Percentiles rank a stretch among this genome's conserved stretches.
Evolutionary conservation across 2,329 filamentous ascomycete species (phyloP).

Genomic region (Annulohypoxylon truncatum): DNA sequence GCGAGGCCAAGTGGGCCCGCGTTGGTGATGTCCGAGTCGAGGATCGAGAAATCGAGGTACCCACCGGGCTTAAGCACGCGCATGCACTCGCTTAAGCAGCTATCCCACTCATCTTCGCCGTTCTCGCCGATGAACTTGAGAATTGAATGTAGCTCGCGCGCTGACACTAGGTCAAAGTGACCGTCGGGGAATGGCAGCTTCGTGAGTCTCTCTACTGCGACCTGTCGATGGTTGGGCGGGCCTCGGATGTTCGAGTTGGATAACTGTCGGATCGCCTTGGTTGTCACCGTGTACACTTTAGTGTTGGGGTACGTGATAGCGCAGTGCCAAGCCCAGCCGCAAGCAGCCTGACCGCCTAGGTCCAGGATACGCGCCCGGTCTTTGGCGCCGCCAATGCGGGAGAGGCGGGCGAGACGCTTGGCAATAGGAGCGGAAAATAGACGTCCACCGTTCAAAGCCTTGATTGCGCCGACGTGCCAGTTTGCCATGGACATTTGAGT

Average conservation of each 20-base stretch:
- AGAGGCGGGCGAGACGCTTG: slow-evolving; percentile 69
- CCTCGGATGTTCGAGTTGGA: slow-evolving; percentile 82
- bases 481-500: slow-evolving; percentile 72
- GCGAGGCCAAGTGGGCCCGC: slow-evolving; percentile 82
- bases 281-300: slow-evolving; percentile 88
- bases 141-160: slow-evolving; percentile 85
- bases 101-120: slow-evolving; percentile 85
- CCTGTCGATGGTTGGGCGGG: slow-evolving; percentile 86
- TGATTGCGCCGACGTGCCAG: slow-evolving; percentile 72
- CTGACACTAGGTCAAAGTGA: slow-evolving; percentile 92
- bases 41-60: slow-evolving; percentile 88
- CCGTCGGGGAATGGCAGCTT: slow-evolving; percentile 85
- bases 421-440: slow-evolving; percentile 73
- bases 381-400: slow-evolving; percentile 60
- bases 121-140: slow-evolving; percentile 79
- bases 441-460: slow-evolving; percentile 71
- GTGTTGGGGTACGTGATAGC: slow-evolving; percentile 86
- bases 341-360: slow-evolving; percentile 83
- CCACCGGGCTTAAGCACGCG: slow-evolving; percentile 93
- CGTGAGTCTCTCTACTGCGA: slow-evolving; percentile 80
- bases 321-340: slow-evolving; percentile 96
- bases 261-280: slow-evolving; percentile 75
- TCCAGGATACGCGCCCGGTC: slow-evolving; percentile 80
- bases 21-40: slow-evolving; percentile 91
- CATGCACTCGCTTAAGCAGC: slow-evolving; percentile 85